Base-by-base conservation (phyloP, 768 basidiomycete species). In the Sporobolomyces pararoseus region DNA sequence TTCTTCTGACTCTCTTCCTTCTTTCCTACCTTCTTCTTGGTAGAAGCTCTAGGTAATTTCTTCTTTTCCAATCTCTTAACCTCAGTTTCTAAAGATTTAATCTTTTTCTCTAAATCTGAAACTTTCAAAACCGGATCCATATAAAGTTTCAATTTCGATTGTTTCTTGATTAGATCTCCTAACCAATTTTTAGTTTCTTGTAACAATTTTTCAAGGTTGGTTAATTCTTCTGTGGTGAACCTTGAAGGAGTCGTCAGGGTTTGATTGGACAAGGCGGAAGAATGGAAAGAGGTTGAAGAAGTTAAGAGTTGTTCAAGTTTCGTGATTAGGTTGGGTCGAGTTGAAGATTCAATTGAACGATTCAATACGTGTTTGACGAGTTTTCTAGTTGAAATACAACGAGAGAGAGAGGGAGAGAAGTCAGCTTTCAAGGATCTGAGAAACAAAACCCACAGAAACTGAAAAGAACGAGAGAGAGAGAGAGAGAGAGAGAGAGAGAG, bases 91-190 rank as follows among this genome's bases (percentile, higher is more conserved):
- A 76, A 16, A 13, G 77, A 75, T 46, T 66, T 65, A 32, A 89
- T 89, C 65, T 88, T 83, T 64, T 86, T 86, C 81, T 87, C 88
- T 86, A 98, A 87, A 80, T 97, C 93, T 74, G 81, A 84, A 58
- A 88, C 89, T 80, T 87, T 84, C 37, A 97, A 85, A n/a, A 88
- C 88, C 4, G 93, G 91, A 77, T 96, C 87, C 77, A 91, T 86
- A 75, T 89, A 85, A 78, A 83, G 80, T 79, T 87, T 84, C 57
- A 88, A 84, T 63, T 77, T 79, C 81, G 88, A 89, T 81, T 96
- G 94, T 80, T 86, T 87, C 81, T 89, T 88, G 19, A 93, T 88
- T 80, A 85, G 85, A 65, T 85, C 87, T 73, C 86, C 83, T 71
- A 97, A 81, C 96, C 96, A 99, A 32, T 80, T 72, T 79, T 91